phyloP scores from a whole-genome alignment of 805 yeast species.

The Candida montana region DNA sequence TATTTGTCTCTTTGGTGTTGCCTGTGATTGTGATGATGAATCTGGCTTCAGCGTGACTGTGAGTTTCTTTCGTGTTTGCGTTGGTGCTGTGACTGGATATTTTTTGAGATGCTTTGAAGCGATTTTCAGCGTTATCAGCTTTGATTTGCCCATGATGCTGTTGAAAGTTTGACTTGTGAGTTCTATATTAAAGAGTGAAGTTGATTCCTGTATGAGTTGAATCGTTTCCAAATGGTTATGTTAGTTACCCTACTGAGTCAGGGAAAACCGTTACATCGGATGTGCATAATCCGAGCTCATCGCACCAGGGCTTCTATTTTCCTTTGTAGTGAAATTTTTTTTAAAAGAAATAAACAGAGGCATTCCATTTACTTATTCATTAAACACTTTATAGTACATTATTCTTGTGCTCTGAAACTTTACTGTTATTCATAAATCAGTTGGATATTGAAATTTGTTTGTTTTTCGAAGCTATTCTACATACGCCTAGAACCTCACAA shows the following conservation, averaged over 20 bases:
- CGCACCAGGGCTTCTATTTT: constrained; percentile 3
- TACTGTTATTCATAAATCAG: background rate
- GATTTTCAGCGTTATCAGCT: constrained; percentile 17
- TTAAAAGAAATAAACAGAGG: background rate
- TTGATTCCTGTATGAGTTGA: too few relatives aligned
- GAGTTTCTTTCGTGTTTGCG: constrained; percentile 2
- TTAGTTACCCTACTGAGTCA: too few relatives aligned
- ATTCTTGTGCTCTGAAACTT: constrained; percentile 1
- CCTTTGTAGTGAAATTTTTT: constrained; percentile 6
- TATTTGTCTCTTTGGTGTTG: constrained; percentile 4
- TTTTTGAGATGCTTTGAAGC: constrained; percentile 11
- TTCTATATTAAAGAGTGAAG: too few relatives aligned
- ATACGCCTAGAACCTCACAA: too few relatives aligned
- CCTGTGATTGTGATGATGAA: background rate
- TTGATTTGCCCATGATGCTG: constrained; percentile 11
- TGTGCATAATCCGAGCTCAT: background rate
- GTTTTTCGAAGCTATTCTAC: too few relatives aligned
- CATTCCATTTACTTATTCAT: background rate
- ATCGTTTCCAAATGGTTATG: too few relatives aligned
- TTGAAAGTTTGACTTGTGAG: too few relatives aligned
- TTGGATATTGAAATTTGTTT: background rate
- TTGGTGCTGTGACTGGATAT: constrained; percentile 3
- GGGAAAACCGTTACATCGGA: too few relatives aligned
- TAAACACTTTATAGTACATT: background rate
- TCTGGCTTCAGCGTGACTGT: constrained; percentile 2